Conservation (phyloP, 148 eudicot genomes). For the Silene latifolia region DNA sequence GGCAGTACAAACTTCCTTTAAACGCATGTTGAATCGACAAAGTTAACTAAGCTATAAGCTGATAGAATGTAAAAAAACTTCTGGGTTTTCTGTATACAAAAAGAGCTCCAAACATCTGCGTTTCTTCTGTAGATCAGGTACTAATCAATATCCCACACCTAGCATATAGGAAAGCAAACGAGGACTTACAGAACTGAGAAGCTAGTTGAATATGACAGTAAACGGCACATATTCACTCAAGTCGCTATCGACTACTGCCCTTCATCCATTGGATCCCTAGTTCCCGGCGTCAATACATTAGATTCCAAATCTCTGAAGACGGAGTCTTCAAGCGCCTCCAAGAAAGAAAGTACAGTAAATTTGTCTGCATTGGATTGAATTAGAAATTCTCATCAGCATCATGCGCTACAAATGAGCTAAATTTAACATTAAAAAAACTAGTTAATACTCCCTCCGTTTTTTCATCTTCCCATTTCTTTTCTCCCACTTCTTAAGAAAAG, state of each 20-base stretch:
- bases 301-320: conserved; percentile 37
- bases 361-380: conserved; percentile 51
- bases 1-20: not conserved
- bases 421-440: too few relatives aligned
- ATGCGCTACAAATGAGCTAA: not conserved
- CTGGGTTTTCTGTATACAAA: conserved; percentile 8
- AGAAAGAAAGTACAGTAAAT: conserved; percentile 85
- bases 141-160: not conserved
- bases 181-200: not conserved
- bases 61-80: not conserved
- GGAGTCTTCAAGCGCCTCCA: conserved; percentile 98
- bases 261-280: conserved; percentile 56
- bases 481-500: too few relatives aligned
- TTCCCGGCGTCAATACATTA: conserved; percentile 35
- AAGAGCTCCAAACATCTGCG: not conserved
- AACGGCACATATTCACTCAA: not conserved
- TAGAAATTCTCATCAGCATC: not conserved
- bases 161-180: not conserved
- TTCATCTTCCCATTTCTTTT: too few relatives aligned
- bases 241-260: conserved; percentile 40
- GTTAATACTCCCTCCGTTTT: too few relatives aligned
- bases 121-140: not conserved
- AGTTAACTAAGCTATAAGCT: conserved; percentile 2
- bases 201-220: not conserved
- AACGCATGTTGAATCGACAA: not conserved